A percentile compares a stretch with the other conserved stretches of the same genome.
Conservation (phyloP, 176 grass and related monocot species). For the Phoenix dactylifera region DNA sequence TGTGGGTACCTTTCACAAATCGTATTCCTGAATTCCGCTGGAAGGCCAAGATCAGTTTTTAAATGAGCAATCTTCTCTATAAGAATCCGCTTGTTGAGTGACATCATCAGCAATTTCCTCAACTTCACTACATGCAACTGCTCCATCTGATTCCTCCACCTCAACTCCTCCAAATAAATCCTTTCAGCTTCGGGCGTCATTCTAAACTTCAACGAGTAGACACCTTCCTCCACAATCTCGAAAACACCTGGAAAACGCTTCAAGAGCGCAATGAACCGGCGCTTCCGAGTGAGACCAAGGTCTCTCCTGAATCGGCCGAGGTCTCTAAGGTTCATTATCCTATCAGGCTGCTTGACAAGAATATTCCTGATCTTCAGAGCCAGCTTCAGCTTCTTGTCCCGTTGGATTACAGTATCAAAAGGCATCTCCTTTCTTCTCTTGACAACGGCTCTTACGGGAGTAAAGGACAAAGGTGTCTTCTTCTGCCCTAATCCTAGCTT, state of each 20-base stretch:
- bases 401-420: conserved; percentile 87
- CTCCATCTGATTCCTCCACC: conserved; percentile 73
- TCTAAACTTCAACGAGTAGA: conserved; percentile 68
- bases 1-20: conserved; percentile 78
- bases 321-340: conserved; percentile 78
- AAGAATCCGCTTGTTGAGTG: conserved; percentile 49
- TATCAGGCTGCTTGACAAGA: conserved; percentile 59
- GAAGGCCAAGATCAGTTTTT: conserved; percentile 73
- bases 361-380: conserved; percentile 87
- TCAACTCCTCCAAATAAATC: conserved; percentile 82
- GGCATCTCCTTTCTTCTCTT: conserved; percentile 83
- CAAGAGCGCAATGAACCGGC: conserved; percentile 85
- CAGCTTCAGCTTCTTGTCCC: conserved; percentile 95
- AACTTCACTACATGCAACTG: conserved; percentile 59
- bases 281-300: conserved; percentile 85
- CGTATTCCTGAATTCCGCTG: conserved; percentile 61
- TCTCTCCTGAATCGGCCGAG: conserved; percentile 82
- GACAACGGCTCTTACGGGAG: conserved; percentile 32
- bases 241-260: conserved; percentile 77
- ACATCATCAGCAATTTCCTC: conserved; percentile 94
- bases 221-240: conserved; percentile 82
- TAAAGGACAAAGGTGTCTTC: conserved; percentile 4
- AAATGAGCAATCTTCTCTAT: conserved; percentile 87
- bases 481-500: conserved; percentile 24
- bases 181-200: conserved; percentile 73